These are phyloP conservation scores for Cystobasidiopsis lactophilus DNA, from an alignment of 768 basidiomycete genomes.

Conservation along the genomic window DNA sequence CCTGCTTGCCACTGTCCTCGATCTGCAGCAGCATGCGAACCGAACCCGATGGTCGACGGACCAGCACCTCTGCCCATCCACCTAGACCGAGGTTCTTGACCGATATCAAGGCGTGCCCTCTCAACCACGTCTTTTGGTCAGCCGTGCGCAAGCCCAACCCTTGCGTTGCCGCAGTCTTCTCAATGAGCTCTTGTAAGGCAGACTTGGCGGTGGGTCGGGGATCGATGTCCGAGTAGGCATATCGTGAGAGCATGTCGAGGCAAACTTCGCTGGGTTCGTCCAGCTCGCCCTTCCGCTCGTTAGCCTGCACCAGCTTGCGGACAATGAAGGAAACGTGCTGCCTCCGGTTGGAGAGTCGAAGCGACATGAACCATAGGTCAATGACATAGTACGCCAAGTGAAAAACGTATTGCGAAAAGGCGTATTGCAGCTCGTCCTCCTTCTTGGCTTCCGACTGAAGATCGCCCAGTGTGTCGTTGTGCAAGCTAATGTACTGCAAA, in stretches of 20 bases:
- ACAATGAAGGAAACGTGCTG: conserved; percentile 67
- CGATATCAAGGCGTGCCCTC: conserved; percentile 65
- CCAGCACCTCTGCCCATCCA: conserved; percentile 74
- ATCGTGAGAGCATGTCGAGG: conserved; percentile 90
- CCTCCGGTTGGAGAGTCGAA: conserved; percentile 59
- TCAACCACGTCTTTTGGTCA: conserved; percentile 38
- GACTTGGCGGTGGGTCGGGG: conserved; percentile 68
- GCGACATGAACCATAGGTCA: conserved; percentile 80
- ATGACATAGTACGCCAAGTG: conserved; percentile 29
- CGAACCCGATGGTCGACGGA: conserved; percentile 69
- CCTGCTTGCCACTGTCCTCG: conserved; percentile 27
- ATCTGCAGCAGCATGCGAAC: conserved; percentile 61
- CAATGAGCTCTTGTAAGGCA: conserved; percentile 31
- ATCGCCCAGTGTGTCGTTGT: conserved; percentile 26
- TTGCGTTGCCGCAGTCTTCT: conserved; percentile 9
- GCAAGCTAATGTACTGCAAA: conserved; percentile 74
- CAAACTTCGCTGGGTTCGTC: conserved; percentile 89
- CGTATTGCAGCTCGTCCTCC: conserved; percentile 41
- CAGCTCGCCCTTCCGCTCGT: conserved; percentile 45
- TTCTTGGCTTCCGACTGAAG: conserved; percentile 6
- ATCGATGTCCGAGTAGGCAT: conserved; percentile 82
- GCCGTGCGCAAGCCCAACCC: conserved; percentile 4
- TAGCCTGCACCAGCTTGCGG: conserved; percentile 61
- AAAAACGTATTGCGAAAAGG: conserved; percentile 25
- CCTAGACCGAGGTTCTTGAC: conserved; percentile 45